These are phyloP conservation scores for Acer yangbiense DNA, from an alignment of 345 rosid genomes.

Conservation along the genomic window DNA sequence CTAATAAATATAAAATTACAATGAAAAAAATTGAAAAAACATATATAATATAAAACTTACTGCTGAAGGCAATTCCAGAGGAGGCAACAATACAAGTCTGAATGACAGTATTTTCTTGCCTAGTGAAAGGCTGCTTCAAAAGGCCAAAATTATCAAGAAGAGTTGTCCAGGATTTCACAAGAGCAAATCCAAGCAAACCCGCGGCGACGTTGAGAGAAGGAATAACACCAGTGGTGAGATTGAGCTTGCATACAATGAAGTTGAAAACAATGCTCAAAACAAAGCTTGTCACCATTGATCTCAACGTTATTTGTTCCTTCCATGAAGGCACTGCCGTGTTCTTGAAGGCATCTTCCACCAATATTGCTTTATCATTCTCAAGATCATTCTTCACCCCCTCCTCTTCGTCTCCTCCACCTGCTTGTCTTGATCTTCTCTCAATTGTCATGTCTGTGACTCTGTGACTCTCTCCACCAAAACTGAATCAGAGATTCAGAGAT, in stretches of 20 bases:
- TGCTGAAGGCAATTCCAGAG: constrained; percentile 94
- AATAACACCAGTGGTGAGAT: constrained; percentile 68
- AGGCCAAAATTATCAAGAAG: constrained; percentile 48
- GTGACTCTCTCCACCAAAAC: too few relatives aligned
- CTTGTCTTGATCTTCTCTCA: neutral
- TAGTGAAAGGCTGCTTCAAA: constrained; percentile 73
- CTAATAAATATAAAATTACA: too few relatives aligned
- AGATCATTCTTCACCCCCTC: constrained; percentile 5
- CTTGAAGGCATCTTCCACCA: constrained; percentile 47
- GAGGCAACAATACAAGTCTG: constrained; percentile 92
- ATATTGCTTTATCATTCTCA: neutral
- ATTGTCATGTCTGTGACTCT: neutral
- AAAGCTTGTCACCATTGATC: constrained; percentile 52
- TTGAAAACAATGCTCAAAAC: constrained; percentile 54
- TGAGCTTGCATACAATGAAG: constrained; percentile 72
- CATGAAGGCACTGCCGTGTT: constrained; percentile 44
- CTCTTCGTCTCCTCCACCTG: neutral
- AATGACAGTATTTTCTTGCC: constrained; percentile 87
- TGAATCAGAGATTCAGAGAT: too few relatives aligned
- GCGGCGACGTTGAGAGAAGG: constrained; percentile 72
- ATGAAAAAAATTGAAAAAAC: constrained; percentile 4
- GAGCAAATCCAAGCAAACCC: constrained; percentile 58
- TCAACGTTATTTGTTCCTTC: constrained; percentile 53
- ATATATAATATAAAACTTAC: constrained; percentile 30
- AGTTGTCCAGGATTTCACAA: constrained; percentile 45